phyloP scores from a whole-genome alignment of 176 grass and related monocot genomes.

The Triticum urartu region DNA sequence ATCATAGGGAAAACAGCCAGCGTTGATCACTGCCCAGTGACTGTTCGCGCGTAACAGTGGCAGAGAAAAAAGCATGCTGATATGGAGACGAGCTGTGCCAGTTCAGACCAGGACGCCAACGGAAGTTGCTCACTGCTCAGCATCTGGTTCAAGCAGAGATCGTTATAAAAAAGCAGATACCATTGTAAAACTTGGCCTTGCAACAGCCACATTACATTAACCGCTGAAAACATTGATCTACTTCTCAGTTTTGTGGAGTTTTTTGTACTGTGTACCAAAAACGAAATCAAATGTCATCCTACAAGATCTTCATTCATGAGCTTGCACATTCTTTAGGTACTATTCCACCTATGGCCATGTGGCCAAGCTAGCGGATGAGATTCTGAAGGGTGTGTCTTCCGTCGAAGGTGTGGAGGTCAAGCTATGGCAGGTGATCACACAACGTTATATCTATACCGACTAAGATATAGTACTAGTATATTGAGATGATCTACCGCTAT shows the following conservation, averaged over 20 bases:
- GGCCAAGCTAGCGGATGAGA: slow-evolving; percentile 69
- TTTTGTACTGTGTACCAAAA: neutral
- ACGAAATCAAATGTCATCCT: neutral
- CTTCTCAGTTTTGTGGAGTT: neutral
- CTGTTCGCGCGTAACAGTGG: neutral
- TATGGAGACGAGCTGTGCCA: neutral
- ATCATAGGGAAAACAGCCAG: neutral
- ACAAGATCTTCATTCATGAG: neutral
- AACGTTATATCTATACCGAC: neutral
- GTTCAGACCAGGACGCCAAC: neutral
- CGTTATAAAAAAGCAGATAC: neutral
- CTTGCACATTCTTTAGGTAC: slow-evolving; percentile 39
- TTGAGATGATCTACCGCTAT: neutral
- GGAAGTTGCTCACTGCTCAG: neutral
- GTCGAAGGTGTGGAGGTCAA: slow-evolving; percentile 56
- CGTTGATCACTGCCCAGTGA: neutral
- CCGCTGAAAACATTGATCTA: neutral
- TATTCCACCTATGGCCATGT: slow-evolving; percentile 89
- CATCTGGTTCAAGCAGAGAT: neutral
- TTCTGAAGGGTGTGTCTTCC: slow-evolving; percentile 56
- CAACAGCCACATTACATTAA: neutral
- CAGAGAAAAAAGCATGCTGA: neutral
- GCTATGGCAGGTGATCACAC: slow-evolving; percentile 63
- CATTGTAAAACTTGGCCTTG: neutral
- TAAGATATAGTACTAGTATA: neutral